phyloP scores from a whole-genome alignment of 148 eudicot genomes.

The Rhododendron williamsianum region DNA sequence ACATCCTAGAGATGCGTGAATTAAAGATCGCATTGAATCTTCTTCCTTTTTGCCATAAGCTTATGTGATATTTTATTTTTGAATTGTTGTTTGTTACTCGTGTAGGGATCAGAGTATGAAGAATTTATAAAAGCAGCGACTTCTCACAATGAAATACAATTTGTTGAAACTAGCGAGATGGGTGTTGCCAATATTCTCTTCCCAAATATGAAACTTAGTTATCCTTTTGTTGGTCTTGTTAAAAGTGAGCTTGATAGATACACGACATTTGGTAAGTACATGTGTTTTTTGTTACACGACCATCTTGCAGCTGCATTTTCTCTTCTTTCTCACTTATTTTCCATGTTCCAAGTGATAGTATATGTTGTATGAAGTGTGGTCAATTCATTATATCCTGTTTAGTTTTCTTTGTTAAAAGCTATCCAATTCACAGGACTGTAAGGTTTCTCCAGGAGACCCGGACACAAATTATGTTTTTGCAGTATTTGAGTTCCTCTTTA shows the following conservation, averaged over 20 bases:
- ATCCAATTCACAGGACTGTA: not conserved
- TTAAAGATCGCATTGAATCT: not conserved
- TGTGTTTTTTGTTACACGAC: not conserved
- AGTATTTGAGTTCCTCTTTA: not conserved
- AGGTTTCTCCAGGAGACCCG: not conserved
- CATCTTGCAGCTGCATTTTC: not conserved
- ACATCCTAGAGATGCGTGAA: not conserved
- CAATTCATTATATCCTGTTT: not conserved
- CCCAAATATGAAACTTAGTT: slow-evolving; percentile 39
- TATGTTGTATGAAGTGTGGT: not conserved
- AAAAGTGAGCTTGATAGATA: slow-evolving; percentile 86
- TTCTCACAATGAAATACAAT: slow-evolving; percentile 76
- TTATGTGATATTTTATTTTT: not conserved
- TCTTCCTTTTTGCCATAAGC: not conserved
- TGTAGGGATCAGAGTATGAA: slow-evolving; percentile 67
- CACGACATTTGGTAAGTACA: slow-evolving; percentile 61
- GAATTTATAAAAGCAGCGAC: slow-evolving; percentile 72
- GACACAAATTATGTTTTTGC: not conserved
- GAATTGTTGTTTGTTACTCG: not conserved
- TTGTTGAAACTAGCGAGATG: slow-evolving; percentile 57
- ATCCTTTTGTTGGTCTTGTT: slow-evolving; percentile 64
- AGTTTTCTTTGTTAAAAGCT: not conserved
- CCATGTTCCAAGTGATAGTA: not conserved
- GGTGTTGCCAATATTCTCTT: slow-evolving; percentile 58
- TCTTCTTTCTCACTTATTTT: not conserved